Conservation (phyloP, 2,329 filamentous ascomycete species). For the Triangularia setosa region DNA sequence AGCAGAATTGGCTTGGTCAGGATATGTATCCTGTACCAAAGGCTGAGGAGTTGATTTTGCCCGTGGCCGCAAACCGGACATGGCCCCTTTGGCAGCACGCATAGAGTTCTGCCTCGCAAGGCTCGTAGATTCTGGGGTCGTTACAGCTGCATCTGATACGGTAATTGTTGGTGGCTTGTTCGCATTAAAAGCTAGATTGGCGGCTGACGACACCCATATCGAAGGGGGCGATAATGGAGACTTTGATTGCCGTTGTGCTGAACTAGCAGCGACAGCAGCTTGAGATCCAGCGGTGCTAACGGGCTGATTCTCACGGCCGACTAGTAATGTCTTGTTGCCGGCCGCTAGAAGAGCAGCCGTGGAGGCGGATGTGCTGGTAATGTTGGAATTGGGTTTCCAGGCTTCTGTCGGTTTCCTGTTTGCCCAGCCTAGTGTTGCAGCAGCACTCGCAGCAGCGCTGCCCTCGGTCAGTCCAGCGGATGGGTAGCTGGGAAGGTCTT, state of each 20-base stretch:
- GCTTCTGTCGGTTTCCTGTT: slow-evolving; percentile 60
- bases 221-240: slow-evolving; percentile 19
- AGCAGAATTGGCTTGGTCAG: slow-evolving; percentile 57
- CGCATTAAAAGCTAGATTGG: slow-evolving; percentile 47
- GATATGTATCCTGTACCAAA: slow-evolving; percentile 42
- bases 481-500: slow-evolving; percentile 72
- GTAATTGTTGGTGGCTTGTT: slow-evolving; percentile 22
- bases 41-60: slow-evolving; percentile 59
- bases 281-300: slow-evolving; percentile 63
- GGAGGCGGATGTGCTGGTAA: slow-evolving; percentile 38
- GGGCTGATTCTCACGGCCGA: slow-evolving; percentile 55
- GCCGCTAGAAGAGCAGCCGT: slow-evolving; percentile 47
- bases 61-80: slow-evolving; percentile 56
- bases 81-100: slow-evolving; percentile 73
- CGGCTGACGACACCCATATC: slow-evolving; percentile 63
- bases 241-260: slow-evolving; percentile 41
- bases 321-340: slow-evolving; percentile 35
- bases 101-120: slow-evolving; percentile 63
- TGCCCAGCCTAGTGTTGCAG: slow-evolving; percentile 69
- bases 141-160: background rate
- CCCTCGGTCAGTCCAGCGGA: slow-evolving; percentile 56
- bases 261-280: slow-evolving; percentile 64
- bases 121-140: slow-evolving; percentile 40
- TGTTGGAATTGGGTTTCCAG: slow-evolving; percentile 59
- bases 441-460: slow-evolving; percentile 65